Percentiles rank a stretch among this genome's conserved stretches.
These are phyloP conservation scores for Claviceps sorghi DNA, from an alignment of 2,329 filamentous ascomycete genomes.

Conservation along the genomic window DNA sequence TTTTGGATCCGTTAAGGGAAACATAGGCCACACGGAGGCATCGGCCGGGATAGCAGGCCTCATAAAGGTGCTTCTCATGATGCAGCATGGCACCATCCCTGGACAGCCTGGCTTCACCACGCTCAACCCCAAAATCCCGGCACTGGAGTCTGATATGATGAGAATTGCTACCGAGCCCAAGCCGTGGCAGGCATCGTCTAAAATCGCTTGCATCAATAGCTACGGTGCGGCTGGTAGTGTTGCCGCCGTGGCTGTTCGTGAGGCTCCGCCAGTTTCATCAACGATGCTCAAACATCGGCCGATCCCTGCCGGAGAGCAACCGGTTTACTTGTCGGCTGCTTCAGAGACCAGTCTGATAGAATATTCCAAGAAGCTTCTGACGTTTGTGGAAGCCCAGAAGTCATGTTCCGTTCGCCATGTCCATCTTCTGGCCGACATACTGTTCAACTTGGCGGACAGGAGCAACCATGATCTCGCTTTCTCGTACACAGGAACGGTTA, in stretches of 20 bases:
- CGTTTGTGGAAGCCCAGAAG: not conserved
- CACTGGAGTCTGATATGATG: constrained; percentile 12
- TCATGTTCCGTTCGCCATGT: not conserved
- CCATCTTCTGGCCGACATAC: not conserved
- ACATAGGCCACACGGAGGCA: constrained; percentile 44
- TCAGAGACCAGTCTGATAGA: not conserved
- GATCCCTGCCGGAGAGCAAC: not conserved
- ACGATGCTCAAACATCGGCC: not conserved
- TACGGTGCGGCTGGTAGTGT: constrained; percentile 24
- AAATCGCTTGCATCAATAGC: constrained; percentile 19
- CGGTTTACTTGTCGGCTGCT: not conserved
- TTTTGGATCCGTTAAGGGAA: constrained; percentile 38
- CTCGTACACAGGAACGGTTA: not conserved
- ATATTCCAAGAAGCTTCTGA: not conserved
- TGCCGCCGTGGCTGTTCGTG: constrained; percentile 12
- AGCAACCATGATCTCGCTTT: not conserved
- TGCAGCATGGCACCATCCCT: constrained; percentile 12
- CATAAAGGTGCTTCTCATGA: constrained; percentile 20
- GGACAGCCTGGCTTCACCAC: constrained; percentile 19
- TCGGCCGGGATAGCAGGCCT: constrained; percentile 16
- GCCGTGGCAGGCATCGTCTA: constrained; percentile 10
- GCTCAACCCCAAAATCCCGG: constrained; percentile 19
- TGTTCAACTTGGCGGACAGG: not conserved
- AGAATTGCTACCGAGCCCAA: constrained; percentile 20
- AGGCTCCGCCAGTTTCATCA: constrained; percentile 5